Conservation (phyloP, 2,329 filamentous ascomycete genomes). For the Pestalotiopsis fici region DNA sequence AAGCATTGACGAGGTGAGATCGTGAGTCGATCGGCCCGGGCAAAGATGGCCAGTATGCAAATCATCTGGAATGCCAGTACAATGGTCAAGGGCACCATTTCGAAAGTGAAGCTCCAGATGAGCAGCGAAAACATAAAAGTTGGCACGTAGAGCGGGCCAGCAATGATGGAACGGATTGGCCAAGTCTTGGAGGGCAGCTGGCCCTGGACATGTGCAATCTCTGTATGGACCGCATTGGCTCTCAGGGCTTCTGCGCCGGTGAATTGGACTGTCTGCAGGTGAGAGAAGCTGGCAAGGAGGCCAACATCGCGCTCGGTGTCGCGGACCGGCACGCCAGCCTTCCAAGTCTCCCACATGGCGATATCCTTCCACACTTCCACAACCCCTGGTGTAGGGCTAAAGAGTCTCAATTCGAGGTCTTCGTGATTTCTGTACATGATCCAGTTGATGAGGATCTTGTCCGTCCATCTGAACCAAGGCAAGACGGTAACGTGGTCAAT, state of each 20-base stretch:
- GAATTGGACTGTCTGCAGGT: neutral
- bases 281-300: constrained; percentile 11
- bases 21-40: constrained; percentile 6
- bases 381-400: constrained; percentile 2
- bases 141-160: constrained; percentile 13
- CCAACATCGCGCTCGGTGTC: constrained; percentile 12
- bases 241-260: neutral
- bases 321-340: neutral
- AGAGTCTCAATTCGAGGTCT: constrained; percentile 9
- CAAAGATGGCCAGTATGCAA: neutral
- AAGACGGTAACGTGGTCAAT: constrained; percentile 9
- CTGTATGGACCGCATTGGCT: neutral
- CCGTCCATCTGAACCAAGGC: constrained; percentile 14
- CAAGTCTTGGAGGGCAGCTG: constrained; percentile 12
- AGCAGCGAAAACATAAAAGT: constrained; percentile 9
- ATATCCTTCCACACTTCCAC: constrained; percentile 15
- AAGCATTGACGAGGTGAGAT: neutral
- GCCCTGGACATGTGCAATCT: constrained; percentile 7
- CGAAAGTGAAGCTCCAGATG: constrained; percentile 3
- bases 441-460: constrained; percentile 11
- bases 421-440: neutral
- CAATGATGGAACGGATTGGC: constrained; percentile 11
- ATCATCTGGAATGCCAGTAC: neutral
- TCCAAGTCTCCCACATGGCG: constrained; percentile 5
- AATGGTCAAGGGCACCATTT: neutral